Evolutionary conservation across 352 stramenopile genomes (phyloP), one percentile per base, ranked within the genome.

Genomic region (Pilasporangium apinafurcum): DNA sequence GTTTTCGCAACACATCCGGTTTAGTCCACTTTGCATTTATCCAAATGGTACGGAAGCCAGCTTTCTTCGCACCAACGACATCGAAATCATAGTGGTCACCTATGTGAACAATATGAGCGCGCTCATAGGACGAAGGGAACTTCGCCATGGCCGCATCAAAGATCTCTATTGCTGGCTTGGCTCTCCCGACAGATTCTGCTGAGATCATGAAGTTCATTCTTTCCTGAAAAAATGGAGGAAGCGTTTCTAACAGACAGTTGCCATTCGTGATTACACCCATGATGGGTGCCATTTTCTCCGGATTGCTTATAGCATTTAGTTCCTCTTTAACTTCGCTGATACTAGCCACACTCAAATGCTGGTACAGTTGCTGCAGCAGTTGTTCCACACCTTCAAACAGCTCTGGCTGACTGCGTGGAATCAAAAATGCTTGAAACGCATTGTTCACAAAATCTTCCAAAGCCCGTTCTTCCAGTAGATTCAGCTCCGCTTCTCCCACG

Each of bases 21-120:
- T 72, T 75, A 16, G 37, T 12, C 59, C 73, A 75, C 16, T 50
- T 48, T 1, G 65, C 57, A 32, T 83, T 69, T 21, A 89, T 60
- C 76, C 76, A 89, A 44, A 89, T 73, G 8, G 76, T 81, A 28
- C 68, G 62, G 47, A 86, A 30, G 18, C 76, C 76, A 3, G 66
- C 72, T 2, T 51, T 45, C 59, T 86, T 89, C 17, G 76, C 76
- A 32, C 76, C 76, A 37, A 68, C 58, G 21, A 89, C 61, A 39
- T 89, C 76, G 57, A 59, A 84, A 22, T 68, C 48, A 57, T 89
- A 89, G 62, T 89, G 68, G 51, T 89, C 76, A 25, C 76, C 76
- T 4, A 89, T 68, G 52, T 89, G 76, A 38, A 89, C 72, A 32
- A 89, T 47, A 27, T 82, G 56, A 14, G 62, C 44, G 9, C 61